Percentiles rank a stretch among this genome's conserved stretches.
Evolutionary conservation across 257 asterid genomes (phyloP).

Genomic region (Nicotiana tomentosiformis): DNA sequence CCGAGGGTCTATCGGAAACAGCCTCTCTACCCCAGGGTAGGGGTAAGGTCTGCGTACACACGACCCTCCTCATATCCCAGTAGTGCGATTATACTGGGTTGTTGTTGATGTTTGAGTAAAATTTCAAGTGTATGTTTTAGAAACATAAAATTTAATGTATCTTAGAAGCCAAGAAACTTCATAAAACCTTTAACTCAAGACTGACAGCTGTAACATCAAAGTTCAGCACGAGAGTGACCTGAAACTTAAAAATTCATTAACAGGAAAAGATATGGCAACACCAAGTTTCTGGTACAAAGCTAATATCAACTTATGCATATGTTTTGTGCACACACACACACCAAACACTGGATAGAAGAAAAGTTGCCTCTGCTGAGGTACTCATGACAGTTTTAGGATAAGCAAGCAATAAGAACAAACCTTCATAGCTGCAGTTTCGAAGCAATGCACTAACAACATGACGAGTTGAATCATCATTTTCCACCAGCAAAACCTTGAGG

Average conservation of each 20-base stretch:
- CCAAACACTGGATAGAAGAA: neutral
- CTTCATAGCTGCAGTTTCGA: slow-evolving; percentile 52
- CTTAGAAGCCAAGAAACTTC: neutral
- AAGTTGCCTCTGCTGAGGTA: neutral
- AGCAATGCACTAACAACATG: slow-evolving; percentile 52
- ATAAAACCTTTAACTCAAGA: neutral
- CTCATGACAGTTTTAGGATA: neutral
- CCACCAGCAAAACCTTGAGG: slow-evolving; percentile 50
- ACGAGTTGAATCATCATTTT: slow-evolving; percentile 50
- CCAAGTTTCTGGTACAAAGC: neutral
- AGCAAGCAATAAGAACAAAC: slow-evolving; percentile 11
- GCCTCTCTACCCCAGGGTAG: too few relatives aligned
- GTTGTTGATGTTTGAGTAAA: neutral
- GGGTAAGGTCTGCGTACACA: too few relatives aligned
- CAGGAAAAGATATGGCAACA: neutral
- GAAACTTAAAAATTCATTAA: neutral
- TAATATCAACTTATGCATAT: neutral
- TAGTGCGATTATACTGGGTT: too few relatives aligned
- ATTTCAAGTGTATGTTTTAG: neutral
- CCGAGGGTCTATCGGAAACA: too few relatives aligned
- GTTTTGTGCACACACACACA: neutral
- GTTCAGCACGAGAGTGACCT: neutral
- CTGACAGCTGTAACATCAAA: neutral
- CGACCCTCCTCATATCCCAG: too few relatives aligned
- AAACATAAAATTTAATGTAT: neutral